Percentiles rank a stretch among this genome's conserved stretches.
Evolutionary conservation across 108 stramenopile genomes (phyloP).

Genomic region (Cyclotella atomus): DNA sequence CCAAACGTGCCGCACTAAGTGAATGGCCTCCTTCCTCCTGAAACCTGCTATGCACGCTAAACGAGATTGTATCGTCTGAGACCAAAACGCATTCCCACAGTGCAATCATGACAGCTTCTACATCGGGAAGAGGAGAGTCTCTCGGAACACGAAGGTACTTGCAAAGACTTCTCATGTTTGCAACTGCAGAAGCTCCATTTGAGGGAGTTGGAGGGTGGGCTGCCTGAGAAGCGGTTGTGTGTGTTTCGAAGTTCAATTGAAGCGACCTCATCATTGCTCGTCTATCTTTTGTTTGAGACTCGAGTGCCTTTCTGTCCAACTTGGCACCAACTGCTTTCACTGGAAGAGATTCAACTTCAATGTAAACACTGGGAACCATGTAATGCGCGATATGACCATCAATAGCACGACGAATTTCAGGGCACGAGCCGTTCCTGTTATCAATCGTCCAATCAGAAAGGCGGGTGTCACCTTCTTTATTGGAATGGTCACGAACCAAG

Average conservation of each 20-base stretch:
- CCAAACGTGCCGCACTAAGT: slow-evolving; percentile 67
- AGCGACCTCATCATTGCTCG: slow-evolving; percentile 23
- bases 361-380: slow-evolving; percentile 44
- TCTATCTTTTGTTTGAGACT: slow-evolving; percentile 18
- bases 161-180: not conserved
- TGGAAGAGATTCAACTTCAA: slow-evolving; percentile 68
- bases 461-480: slow-evolving; percentile 37
- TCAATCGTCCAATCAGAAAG: slow-evolving; percentile 46
- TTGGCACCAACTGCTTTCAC: slow-evolving; percentile 72
- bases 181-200: not conserved
- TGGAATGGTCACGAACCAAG: slow-evolving; percentile 55
- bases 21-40: slow-evolving; percentile 82
- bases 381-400: slow-evolving; percentile 67
- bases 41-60: slow-evolving; percentile 46
- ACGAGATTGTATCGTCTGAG: slow-evolving; percentile 22
- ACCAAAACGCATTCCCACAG: slow-evolving; percentile 29
- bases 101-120: slow-evolving; percentile 18
- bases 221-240: slow-evolving; percentile 39
- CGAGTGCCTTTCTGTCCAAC: slow-evolving; percentile 65
- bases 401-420: slow-evolving; percentile 66
- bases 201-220: not conserved
- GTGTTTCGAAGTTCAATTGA: slow-evolving; percentile 28
- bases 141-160: slow-evolving; percentile 26
- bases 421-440: slow-evolving; percentile 51
- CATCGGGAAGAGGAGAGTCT: slow-evolving; percentile 17